These are phyloP conservation scores for Sclerotinia subarctica DNA, from an alignment of 2,329 filamentous ascomycete species.

Conservation along the genomic window DNA sequence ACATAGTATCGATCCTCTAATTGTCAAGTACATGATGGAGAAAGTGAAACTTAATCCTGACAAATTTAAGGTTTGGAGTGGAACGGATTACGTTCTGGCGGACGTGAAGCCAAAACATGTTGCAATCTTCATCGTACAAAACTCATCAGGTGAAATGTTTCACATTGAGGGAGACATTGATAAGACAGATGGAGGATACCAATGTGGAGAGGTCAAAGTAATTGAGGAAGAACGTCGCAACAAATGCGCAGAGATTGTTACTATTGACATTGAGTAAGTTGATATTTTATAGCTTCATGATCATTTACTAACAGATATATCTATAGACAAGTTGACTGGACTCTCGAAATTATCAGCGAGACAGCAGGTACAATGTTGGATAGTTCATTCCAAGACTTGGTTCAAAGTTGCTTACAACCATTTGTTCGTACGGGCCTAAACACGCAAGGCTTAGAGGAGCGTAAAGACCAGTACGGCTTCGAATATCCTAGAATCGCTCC, in stretches of 20 bases:
- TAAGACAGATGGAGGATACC: conserved; percentile 26
- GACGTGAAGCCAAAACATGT: conserved; percentile 31
- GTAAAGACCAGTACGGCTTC: conserved; percentile 30
- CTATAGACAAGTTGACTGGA: conserved; percentile 35
- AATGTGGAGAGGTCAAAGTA: conserved; percentile 29
- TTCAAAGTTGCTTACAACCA: conserved; percentile 27
- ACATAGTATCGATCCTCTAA: conserved; percentile 24
- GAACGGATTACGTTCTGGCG: conserved; percentile 8
- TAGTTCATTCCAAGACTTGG: conserved; percentile 24
- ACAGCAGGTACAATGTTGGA: conserved; percentile 28
- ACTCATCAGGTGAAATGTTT: conserved; percentile 25
- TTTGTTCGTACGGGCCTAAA: conserved; percentile 11
- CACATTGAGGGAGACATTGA: conserved; percentile 37
- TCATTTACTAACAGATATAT: background rate
- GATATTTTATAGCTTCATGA: background rate
- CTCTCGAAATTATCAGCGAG: conserved; percentile 36
- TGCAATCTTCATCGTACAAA: conserved; percentile 29
- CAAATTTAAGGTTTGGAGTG: conserved; percentile 27
- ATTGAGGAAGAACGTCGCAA: conserved; percentile 31
- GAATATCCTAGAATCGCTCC: conserved; percentile 31
- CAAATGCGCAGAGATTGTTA: conserved; percentile 32
- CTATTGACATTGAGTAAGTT: conserved; percentile 31
- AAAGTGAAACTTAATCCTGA: conserved; percentile 24
- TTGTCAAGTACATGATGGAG: conserved; percentile 25
- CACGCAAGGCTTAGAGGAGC: background rate